These are phyloP conservation scores for Paxillus rubicundulus DNA, from an alignment of 768 basidiomycete genomes.

Conservation along the genomic window DNA sequence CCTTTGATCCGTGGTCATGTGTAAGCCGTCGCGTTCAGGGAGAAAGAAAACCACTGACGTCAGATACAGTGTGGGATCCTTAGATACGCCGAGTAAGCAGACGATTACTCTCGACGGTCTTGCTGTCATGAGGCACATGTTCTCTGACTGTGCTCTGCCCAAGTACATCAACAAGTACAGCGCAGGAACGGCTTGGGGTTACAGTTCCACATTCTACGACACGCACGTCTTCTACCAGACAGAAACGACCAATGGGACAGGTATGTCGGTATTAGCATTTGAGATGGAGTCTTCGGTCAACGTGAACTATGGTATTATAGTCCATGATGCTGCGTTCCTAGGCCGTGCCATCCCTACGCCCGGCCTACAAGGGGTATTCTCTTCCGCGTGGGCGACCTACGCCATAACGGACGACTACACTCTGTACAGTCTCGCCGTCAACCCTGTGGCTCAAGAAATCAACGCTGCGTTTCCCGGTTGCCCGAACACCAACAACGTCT, in stretches of 20 bases:
- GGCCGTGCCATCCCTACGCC: conserved; percentile 10
- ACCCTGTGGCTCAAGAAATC: not conserved
- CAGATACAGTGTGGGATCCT: conserved; percentile 1
- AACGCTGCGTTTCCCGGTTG: conserved; percentile 11
- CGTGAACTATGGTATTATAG: not conserved
- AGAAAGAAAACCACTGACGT: not conserved
- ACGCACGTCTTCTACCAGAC: conserved; percentile 13
- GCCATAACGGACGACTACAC: conserved; percentile 8
- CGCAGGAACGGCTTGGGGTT: conserved; percentile 8
- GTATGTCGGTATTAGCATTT: not conserved
- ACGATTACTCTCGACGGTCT: conserved; percentile 7
- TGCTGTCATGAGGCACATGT: conserved; percentile 9
- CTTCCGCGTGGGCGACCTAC: conserved; percentile 11
- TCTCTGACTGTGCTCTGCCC: conserved; percentile 5
- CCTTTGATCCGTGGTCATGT: conserved; percentile 10
- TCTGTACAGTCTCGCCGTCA: conserved; percentile 2
- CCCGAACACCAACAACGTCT: not conserved
- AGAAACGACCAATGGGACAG: conserved; percentile 8
- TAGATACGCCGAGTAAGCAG: not conserved
- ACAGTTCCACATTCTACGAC: conserved; percentile 11
- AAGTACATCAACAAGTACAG: conserved; percentile 8
- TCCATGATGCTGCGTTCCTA: conserved; percentile 13
- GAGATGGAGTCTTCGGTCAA: too few relatives aligned
- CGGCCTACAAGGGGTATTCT: not conserved
- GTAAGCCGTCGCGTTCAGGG: conserved; percentile 1